Conservation (phyloP, 306 rosid species). For the Herpetospermum pedunculosum region DNA sequence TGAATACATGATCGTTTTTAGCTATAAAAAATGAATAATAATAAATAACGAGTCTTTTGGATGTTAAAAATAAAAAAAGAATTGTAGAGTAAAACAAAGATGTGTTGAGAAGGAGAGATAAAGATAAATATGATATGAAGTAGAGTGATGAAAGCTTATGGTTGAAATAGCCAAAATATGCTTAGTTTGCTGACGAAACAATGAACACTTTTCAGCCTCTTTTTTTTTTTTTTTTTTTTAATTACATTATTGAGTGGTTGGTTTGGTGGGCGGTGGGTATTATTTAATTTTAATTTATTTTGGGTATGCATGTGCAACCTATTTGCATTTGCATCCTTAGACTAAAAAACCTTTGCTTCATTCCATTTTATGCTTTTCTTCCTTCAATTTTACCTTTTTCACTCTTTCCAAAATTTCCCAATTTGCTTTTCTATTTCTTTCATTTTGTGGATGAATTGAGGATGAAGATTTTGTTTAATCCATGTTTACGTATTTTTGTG, state of each 20-base stretch:
- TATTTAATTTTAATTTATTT: neutral
- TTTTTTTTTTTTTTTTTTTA: neutral
- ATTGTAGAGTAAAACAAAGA: too few relatives aligned
- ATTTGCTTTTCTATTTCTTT: too few relatives aligned
- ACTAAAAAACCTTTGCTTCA: neutral
- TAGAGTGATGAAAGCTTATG: neutral
- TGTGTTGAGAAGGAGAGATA: neutral
- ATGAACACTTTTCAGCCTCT: neutral
- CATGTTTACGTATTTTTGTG: too few relatives aligned
- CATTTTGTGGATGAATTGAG: too few relatives aligned
- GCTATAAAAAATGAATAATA: too few relatives aligned
- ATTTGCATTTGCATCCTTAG: neutral
- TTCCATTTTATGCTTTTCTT: neutral
- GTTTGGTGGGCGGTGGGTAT: neutral
- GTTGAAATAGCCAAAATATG: slow-evolving; percentile 7
- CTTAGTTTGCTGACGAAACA: slow-evolving; percentile 5
- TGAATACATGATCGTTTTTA: too few relatives aligned
- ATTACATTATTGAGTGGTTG: neutral
- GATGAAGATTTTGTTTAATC: too few relatives aligned
- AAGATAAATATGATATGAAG: neutral
- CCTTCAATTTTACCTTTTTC: neutral
- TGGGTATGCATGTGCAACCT: neutral
- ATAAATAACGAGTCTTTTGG: too few relatives aligned
- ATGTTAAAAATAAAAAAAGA: too few relatives aligned
- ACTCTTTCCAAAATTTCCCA: neutral